A percentile compares a stretch with the other conserved stretches of the same genome.
Conservation (phyloP, 1,139 yeast genomes). For the Scheffersomyces illinoinensis region DNA sequence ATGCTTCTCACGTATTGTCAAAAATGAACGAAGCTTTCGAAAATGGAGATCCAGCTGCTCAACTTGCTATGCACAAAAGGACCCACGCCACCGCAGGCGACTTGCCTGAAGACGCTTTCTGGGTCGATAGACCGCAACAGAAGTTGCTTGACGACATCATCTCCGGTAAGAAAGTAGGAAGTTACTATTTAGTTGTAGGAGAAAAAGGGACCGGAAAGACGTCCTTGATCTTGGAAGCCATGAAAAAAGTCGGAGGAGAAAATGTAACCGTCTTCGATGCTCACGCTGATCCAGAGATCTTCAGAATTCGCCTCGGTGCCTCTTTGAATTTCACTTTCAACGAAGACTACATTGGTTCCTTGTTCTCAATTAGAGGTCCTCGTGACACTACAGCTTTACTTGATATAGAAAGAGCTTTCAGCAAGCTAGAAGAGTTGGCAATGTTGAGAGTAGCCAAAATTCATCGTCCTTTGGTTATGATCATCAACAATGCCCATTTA, state of each 20-base stretch:
- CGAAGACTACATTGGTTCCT: slow-evolving; percentile 81
- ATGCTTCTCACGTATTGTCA: slow-evolving; percentile 57
- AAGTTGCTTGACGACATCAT: slow-evolving; percentile 63
- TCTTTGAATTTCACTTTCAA: slow-evolving; percentile 73
- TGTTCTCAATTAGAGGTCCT: slow-evolving; percentile 83
- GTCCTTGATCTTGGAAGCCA: slow-evolving; percentile 68
- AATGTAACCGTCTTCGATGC: slow-evolving; percentile 79
- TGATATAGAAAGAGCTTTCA: slow-evolving; percentile 82
- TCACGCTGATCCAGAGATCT: slow-evolving; percentile 84
- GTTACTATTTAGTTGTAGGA: slow-evolving; percentile 74
- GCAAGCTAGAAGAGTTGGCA: slow-evolving; percentile 74
- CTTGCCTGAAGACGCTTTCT: slow-evolving; percentile 34
- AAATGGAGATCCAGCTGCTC: slow-evolving; percentile 66
- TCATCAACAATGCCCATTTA: slow-evolving; percentile 74
- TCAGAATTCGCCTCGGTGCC: slow-evolving; percentile 72
- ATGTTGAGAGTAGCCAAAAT: slow-evolving; percentile 40
- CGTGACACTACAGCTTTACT: slow-evolving; percentile 80
- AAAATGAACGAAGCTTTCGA: slow-evolving; percentile 72
- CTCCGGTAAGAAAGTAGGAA: slow-evolving; percentile 60
- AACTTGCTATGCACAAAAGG: slow-evolving; percentile 52
- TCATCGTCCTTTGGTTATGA: slow-evolving; percentile 59
- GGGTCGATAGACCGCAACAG: slow-evolving; percentile 77
- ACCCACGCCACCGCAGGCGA: slow-evolving; percentile 31
- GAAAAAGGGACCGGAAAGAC: slow-evolving; percentile 90
- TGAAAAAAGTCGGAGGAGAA: slow-evolving; percentile 62